These are phyloP conservation scores for Scheffersomyces coipomensis DNA, from an alignment of 805 yeast species.

Conservation along the genomic window DNA sequence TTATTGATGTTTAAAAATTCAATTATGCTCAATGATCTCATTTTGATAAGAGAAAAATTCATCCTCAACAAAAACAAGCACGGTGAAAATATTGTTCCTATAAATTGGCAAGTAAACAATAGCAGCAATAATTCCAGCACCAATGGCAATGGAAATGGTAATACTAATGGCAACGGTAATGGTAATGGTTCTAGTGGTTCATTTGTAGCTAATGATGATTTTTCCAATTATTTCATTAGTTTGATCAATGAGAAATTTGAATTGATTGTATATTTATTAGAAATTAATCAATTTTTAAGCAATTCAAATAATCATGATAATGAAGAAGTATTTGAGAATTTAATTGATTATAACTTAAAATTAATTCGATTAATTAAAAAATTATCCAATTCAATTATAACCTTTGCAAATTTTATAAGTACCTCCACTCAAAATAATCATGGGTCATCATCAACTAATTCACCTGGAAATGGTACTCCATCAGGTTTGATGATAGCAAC, in stretches of 20 bases:
- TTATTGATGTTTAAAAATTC: constrained; percentile 12
- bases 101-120: neutral
- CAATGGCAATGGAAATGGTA: neutral
- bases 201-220: constrained; percentile 5
- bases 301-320: constrained; percentile 10
- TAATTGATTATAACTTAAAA: constrained; percentile 39
- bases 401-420: constrained; percentile 27
- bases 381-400: constrained; percentile 24
- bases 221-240: constrained; percentile 19
- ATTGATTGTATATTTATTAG: constrained; percentile 33
- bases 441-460: neutral
- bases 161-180: neutral
- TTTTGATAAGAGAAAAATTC: constrained; percentile 12
- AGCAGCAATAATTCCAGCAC: no score
- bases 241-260: constrained; percentile 35
- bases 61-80: constrained; percentile 2
- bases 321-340: constrained; percentile 18
- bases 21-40: constrained; percentile 11
- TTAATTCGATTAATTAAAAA: constrained; percentile 37
- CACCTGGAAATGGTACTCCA: neutral
- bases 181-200: neutral
- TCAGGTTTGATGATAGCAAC: no score
- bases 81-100: neutral
- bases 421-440: constrained; percentile 8
- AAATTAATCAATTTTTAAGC: constrained; percentile 17